Base-by-base conservation (phyloP, 192 early-diverging fungal genomes). In the Coemansia sp. region DNA sequence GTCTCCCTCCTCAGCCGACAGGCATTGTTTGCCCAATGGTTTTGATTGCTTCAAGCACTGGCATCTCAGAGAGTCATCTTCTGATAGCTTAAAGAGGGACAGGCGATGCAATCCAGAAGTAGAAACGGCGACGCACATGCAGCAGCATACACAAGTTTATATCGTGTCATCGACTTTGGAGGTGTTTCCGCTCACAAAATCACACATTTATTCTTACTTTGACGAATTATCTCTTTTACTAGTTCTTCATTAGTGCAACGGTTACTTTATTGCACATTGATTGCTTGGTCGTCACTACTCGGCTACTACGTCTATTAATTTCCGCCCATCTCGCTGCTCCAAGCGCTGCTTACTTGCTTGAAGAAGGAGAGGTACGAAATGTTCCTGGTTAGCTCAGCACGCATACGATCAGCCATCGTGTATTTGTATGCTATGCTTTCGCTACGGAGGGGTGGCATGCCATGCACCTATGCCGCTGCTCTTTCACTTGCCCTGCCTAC, bases 251-350 rank as follows among this genome's bases (percentile, higher is more conserved):
- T 20, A 47, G 45, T 9, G 45, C 9, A 8, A 18, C 45, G 18
- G 45, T 47, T 20, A 18, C 45, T 47, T 20, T 47, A n/a, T 18
- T 20, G 45, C 18, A 18, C 18, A 20, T 20, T 47, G 18, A 5
- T 56, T 56, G 27, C 53, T 16, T 56, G 2, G 53, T 30, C 53
- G 53, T 30, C 50, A 53, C 50, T 53, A 29, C 50, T 53, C 45
- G 29, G 27, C 53, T 56, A 56, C 53, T 56, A 56, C 53, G 15
- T 30, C 53, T 7, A 56, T 56, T 56, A 56, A 34, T 56, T 56
- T 15, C 15, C n/a, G 27, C 10, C 13, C 27, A n/a, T 29, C 30
- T 15, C 53, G 53, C 29, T 29, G 22, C 13, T 32, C 53, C 29
- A n/a, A 34, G 53, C 16, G 6, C 50, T 27, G 49, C 24, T 27